These are phyloP conservation scores for Cutaneotrichosporon daszewskae DNA, from an alignment of 1,284 basidiomycete species.

Conservation along the genomic window DNA sequence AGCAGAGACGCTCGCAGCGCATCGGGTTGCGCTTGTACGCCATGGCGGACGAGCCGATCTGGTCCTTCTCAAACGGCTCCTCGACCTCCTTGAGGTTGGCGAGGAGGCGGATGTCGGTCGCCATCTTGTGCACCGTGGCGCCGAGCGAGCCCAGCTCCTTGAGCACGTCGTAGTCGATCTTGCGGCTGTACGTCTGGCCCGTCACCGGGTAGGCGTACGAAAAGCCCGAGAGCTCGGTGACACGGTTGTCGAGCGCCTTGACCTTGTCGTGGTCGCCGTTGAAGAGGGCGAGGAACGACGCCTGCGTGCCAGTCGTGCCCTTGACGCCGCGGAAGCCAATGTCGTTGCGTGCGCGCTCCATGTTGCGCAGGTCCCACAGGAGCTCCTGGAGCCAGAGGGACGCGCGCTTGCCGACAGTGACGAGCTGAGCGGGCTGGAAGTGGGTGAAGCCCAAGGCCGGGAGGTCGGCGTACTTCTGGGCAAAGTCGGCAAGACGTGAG, in stretches of 20 bases:
- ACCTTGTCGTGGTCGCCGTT: slow-evolving; percentile 94
- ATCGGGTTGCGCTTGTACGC: slow-evolving; percentile 99
- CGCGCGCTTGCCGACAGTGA: slow-evolving; percentile 98
- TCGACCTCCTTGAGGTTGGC: slow-evolving; percentile 97
- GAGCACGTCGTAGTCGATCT: slow-evolving; percentile 92
- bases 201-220: slow-evolving; percentile 94
- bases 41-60: slow-evolving; percentile 96
- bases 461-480: slow-evolving; percentile 64
- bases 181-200: slow-evolving; percentile 96
- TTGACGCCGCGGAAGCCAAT: slow-evolving; percentile 98
- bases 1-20: slow-evolving; percentile 96
- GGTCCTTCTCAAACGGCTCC: slow-evolving; percentile 97
- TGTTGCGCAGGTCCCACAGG: slow-evolving; percentile 92
- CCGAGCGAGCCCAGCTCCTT: slow-evolving; percentile 84
- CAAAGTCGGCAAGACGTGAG: slow-evolving; percentile 75
- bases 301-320: slow-evolving; percentile 97
- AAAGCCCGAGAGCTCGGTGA: slow-evolving; percentile 88
- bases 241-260: slow-evolving; percentile 78
- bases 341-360: slow-evolving; percentile 85
- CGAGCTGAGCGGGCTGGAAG: slow-evolving; percentile 97
- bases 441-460: slow-evolving; percentile 97
- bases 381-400: slow-evolving; percentile 98
- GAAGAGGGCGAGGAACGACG: slow-evolving; percentile 89
- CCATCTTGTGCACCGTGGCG: slow-evolving; percentile 96
- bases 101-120: slow-evolving; percentile 85